Base-by-base conservation (phyloP, 306 rosid species). In the Clitoria ternatea region DNA sequence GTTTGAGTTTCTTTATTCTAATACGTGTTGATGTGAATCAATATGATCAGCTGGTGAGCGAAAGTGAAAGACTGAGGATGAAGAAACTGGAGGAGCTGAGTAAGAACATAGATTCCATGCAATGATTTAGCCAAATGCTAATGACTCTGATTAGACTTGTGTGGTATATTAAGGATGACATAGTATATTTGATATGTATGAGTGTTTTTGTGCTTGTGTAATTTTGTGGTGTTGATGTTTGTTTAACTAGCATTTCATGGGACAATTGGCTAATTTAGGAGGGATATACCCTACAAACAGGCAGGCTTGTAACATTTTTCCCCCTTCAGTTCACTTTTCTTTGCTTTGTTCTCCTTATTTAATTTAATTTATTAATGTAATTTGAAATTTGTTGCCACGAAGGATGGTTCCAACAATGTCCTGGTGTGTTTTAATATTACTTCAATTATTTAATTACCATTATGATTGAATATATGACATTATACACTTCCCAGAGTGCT, bases 31-130 rank as follows among this genome's bases (percentile, higher is more conserved):
- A 13, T 26, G 6, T 62, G 40, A 11, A 8, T 22, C 14, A 77
- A 75, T 69, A 33, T 85, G 45, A 50, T 66, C 54, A 83, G 87
- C 42, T 83, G 82, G 87, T 83, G 68, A 14, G 87, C 4, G 98
- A 93, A 80, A 93, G 98, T 69, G 98, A 93, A 79, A 86, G 79
- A 85, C 10, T 81, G 96, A 90, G 98, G 93, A 85, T 93, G 97
- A 93, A 93, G 96, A 93, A 90, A 89, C 91, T 93, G 85, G 98
- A 93, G 86, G 98, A 93, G 93, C 93, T 93, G 87, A 90, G 97
- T 81, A 93, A 93, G 95, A 86, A 93, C 89, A 66, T 90, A 66
- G 97, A 93, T 66, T 85, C 96, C 17, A 15, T 93, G 81, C 87
- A 89, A 61, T 85, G 87, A 82, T 52, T 65, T 36, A 64, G 71